Base-by-base conservation (phyloP, 2,329 filamentous ascomycete genomes). In the Phialophora expanda region DNA sequence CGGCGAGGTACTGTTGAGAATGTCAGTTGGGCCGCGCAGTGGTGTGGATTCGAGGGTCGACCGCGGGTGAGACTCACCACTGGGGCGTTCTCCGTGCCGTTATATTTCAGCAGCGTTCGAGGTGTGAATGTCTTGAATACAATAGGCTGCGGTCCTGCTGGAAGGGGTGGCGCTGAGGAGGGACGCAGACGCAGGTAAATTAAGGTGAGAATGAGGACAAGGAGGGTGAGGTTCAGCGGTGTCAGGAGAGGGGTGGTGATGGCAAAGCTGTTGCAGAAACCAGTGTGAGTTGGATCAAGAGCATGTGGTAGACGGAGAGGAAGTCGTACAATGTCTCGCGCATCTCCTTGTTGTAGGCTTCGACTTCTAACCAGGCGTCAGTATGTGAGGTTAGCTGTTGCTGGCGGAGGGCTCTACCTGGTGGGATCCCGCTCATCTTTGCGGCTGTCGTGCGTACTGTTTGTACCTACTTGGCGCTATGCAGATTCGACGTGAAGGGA, bases 91-190 rank as follows among this genome's bases (percentile, higher is more conserved):
- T 90, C 85, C 62, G 83, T 81, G 76, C 95, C 95, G 80, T 94
- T 93, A 84, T 89, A 94, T 34, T 92, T 90, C 32, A 92, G 85
- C n/a, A 99, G 87, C 3, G 91, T 92, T 34, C 90, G 89, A 14
- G 91, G 90, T 6, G 89, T 93, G 78, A 92, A 97, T 70, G 90
- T 90, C 58, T 91, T 91, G 76, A 94, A 97, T 69, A 97, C 89
- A 56, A 95, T 87, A 3, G 92, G 92, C 2, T 78, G 72, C 7
- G 86, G 84, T 30, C 82, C 80, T 65, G 81, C 79, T 26, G 86
- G 85, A 22, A 89, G 82, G 4, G 78, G 78, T 51, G 82, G 76
- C 38, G 82, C 79, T 8, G 81, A 76, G 66, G 81, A 80, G 56
- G 86, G 85, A 53, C 85, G 84, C 71, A 88, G 81, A 71, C 86